These are phyloP conservation scores for Euptelea pleiosperma DNA, from an alignment of 164 flowering plant species.

Conservation along the genomic window DNA sequence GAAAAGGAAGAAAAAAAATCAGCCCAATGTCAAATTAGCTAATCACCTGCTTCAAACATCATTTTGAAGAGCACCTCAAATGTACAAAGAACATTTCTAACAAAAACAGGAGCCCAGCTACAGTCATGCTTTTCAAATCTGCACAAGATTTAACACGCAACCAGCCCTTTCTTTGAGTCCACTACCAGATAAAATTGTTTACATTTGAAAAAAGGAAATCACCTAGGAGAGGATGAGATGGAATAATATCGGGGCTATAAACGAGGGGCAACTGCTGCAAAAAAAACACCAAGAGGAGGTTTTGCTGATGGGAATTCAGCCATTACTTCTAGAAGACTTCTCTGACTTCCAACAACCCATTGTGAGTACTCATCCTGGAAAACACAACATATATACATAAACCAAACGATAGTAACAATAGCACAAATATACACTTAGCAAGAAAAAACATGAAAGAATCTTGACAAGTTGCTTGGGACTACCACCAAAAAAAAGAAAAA, in stretches of 20 bases:
- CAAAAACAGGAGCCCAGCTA: slow-evolving; percentile 81
- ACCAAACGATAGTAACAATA: not conserved
- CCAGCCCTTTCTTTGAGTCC: no score
- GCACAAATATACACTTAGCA: not conserved
- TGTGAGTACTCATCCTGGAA: slow-evolving; percentile 79
- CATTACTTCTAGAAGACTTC: slow-evolving; percentile 93
- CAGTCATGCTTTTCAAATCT: slow-evolving; percentile 55
- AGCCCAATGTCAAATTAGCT: no score
- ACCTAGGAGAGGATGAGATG: slow-evolving; percentile 94
- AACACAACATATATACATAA: not conserved
- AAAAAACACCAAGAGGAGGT: slow-evolving; percentile 93
- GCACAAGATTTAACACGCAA: slow-evolving; percentile 16
- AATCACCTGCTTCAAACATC: no score
- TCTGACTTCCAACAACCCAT: slow-evolving; percentile 81
- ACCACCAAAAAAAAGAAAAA: slow-evolving; percentile 1
- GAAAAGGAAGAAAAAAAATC: no score
- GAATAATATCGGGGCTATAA: slow-evolving; percentile 91
- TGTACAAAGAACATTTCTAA: no score
- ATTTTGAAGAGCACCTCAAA: no score
- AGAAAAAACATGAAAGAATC: slow-evolving; percentile 4
- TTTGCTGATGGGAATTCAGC: slow-evolving; percentile 89
- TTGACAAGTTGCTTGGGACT: not conserved
- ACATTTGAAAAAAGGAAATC: slow-evolving; percentile 7
- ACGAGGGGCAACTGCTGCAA: slow-evolving; percentile 86
- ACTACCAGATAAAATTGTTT: no score